Base-by-base conservation (phyloP, 2,329 filamentous ascomycete genomes). In the Trichophyton mentagrophytes region DNA sequence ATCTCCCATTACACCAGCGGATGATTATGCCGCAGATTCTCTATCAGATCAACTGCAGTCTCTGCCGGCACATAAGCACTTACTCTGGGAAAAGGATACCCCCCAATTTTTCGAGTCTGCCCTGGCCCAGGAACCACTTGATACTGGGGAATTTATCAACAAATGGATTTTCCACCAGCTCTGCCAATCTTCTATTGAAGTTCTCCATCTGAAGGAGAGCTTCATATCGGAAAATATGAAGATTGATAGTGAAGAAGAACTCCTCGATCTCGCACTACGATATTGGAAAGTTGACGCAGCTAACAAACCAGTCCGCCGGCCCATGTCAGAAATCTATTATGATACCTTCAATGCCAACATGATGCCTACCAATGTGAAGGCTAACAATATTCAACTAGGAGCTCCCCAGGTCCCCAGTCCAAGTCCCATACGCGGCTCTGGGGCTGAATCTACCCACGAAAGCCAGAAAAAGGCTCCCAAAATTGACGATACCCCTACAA, bases 111-210 rank as follows among this genome's bases (percentile, higher is more conserved):
- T 67, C 44, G 66, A 69, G n/a, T 55, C 60, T 11, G 64, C 55
- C 17, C 46, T 58, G 27, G 40, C 62, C 1, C 20, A 58, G 4
- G 61, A 61, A 5, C 46, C 65, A 33, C 64, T 62, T 30, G 51
- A 64, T n/a, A 65, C 65, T 20, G 58, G 63, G 11, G 59, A 60
- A 6, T 70, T 69, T 55, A 65, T 72, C 58, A 68, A 69, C 33
- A 68, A 65, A 60, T 71, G 70, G 70, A 65, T 71, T 38, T 67
- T 71, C 0, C 69, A 72, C 42, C 66, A 68, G 27, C 64, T 72
- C 2, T 66, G 69, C 8, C 69, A 67, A 33, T 72, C 69, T 1
- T 65, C 65, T 1, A 56, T 70, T 22, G 66, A 69, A 40, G 67
- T 69, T 22, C 42, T 64, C 55, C 66, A 64, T 1, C 61, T 70